Evolutionary conservation across 2,329 filamentous ascomycete genomes (phyloP).

Genomic region (Intubia oerlemansii): DNA sequence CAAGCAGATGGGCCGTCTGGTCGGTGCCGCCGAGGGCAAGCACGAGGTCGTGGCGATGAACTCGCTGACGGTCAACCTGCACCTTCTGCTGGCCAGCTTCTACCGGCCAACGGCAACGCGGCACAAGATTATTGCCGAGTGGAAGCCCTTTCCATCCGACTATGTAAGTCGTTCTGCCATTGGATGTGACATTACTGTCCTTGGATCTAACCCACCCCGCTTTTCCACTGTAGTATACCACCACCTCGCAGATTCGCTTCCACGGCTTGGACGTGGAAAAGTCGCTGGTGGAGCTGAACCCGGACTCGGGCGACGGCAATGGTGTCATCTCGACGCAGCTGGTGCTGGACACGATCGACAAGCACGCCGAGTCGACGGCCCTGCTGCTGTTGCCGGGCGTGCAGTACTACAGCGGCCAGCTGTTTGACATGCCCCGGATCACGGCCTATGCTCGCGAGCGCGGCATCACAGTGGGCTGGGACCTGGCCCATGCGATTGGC

Average conservation of each 20-base stretch:
- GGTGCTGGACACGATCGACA: constrained; percentile 52
- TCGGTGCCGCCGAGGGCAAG: constrained; percentile 52
- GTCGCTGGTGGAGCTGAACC: constrained; percentile 55
- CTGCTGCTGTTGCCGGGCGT: constrained; percentile 68
- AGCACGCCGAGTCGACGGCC: constrained; percentile 51
- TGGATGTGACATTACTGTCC: neutral
- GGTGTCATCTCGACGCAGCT: constrained; percentile 38
- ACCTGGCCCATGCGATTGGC: constrained; percentile 43
- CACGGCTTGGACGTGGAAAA: constrained; percentile 44
- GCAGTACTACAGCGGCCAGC: constrained; percentile 82
- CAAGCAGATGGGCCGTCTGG: constrained; percentile 45
- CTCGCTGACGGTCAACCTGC: constrained; percentile 62
- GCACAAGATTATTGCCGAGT: constrained; percentile 74
- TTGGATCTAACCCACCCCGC: too few species aligned
- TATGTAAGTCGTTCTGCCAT: constrained; percentile 20
- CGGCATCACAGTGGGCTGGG: constrained; percentile 36
- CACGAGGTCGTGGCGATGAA: constrained; percentile 84
- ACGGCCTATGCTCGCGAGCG: constrained; percentile 48
- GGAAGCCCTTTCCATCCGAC: constrained; percentile 77
- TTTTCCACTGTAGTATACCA: constrained; percentile 44
- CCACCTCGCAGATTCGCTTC: constrained; percentile 58
- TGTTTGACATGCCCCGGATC: constrained; percentile 64
- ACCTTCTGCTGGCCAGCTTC: constrained; percentile 68
- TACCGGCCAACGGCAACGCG: constrained; percentile 43
- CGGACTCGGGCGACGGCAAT: constrained; percentile 31